Percentiles rank a stretch among this genome's conserved stretches.
phyloP scores from a whole-genome alignment of 139 green algal species.

The Micractinium conductrix region DNA sequence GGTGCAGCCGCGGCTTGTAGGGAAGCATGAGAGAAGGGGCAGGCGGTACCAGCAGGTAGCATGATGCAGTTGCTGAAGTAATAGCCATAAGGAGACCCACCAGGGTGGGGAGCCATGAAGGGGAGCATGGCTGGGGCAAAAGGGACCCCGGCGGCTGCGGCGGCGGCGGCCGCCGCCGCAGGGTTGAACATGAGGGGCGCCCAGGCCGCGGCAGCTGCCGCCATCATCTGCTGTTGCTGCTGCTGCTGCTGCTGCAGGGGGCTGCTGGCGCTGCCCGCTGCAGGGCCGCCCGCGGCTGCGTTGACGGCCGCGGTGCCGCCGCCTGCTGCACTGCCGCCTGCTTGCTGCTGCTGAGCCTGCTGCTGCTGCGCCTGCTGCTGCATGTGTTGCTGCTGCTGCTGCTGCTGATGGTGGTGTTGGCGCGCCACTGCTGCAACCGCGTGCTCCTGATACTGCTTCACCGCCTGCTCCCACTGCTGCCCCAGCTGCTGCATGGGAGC shows the following conservation, averaged over 20 bases:
- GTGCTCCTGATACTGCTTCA: conserved; percentile 29
- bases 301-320: not conserved
- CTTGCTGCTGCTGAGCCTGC: not conserved
- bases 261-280: not conserved
- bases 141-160: conserved; percentile 2
- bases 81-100: too few relatives aligned
- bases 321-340: not conserved
- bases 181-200: conserved; percentile 25
- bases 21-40: too few relatives aligned
- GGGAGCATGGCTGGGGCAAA: conserved; percentile 6
- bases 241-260: conserved; percentile 8
- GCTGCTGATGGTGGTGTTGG: conserved; percentile 4
- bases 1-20: too few relatives aligned
- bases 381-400: not conserved
- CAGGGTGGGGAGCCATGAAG: conserved; percentile 12
- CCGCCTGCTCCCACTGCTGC: conserved; percentile 5
- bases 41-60: too few relatives aligned
- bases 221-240: conserved; percentile 19
- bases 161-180: not conserved
- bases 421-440: not conserved
- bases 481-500: not conserved
- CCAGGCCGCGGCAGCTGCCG: conserved; percentile 10
- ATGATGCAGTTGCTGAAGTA: too few relatives aligned
- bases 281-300: not conserved
- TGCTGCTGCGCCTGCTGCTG: not conserved